Percentiles rank a stretch among this genome's conserved stretches.
Conservation (phyloP, 176 grass and related monocot genomes). For the Ensete ventricosum region DNA sequence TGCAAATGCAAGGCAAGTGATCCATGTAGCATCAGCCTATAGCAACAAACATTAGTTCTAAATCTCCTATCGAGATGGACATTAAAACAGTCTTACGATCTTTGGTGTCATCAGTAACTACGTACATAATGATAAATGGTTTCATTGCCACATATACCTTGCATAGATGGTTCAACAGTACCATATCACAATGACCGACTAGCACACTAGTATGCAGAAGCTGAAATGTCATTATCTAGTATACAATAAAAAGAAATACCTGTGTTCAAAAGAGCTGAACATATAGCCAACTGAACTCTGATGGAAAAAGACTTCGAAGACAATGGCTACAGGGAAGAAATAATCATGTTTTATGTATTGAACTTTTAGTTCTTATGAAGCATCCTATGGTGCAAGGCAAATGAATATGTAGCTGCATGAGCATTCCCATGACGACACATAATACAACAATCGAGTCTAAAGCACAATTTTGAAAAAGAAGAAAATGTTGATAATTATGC, state of each 20-base stretch:
- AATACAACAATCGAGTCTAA: not conserved
- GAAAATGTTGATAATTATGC: not conserved
- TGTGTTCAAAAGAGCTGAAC: not conserved
- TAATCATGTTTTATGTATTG: no score
- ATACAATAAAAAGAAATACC: not conserved
- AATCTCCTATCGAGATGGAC: not conserved
- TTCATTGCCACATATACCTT: no score
- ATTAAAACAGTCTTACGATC: not conserved
- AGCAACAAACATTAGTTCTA: not conserved
- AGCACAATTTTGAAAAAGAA: not conserved
- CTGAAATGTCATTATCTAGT: no score
- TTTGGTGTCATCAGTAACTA: not conserved
- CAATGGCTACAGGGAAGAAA: no score
- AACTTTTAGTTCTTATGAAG: not conserved
- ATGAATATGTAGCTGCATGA: not conserved
- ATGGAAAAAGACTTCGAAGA: no score
- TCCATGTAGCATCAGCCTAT: not conserved
- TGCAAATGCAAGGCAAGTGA: not conserved
- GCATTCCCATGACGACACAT: not conserved
- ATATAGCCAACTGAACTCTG: no score
- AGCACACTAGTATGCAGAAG: no score
- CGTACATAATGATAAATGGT: no score
- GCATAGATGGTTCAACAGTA: no score
- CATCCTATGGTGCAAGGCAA: not conserved
- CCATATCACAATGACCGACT: no score